Conservation (phyloP, 768 basidiomycete genomes). For the Obba rivulosa region DNA sequence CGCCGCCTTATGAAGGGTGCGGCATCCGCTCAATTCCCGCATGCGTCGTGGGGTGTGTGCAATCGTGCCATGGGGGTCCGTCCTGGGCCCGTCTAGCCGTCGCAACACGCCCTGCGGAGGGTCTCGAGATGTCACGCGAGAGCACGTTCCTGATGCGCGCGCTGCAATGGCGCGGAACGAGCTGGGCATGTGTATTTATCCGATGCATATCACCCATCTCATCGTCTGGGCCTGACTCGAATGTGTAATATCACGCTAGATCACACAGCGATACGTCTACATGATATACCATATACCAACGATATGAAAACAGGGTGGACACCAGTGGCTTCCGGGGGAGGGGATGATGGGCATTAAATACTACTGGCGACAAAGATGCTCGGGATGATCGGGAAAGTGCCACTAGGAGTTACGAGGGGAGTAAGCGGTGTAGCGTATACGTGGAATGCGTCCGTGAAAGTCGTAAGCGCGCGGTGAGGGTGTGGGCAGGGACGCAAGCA, state of each 20-base stretch:
- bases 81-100: too few species aligned
- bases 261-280: constrained; percentile 8
- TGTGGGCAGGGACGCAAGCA: constrained; percentile 8
- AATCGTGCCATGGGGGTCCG: too few species aligned
- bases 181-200: background rate
- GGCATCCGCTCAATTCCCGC: too few species aligned
- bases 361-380: constrained; percentile 1
- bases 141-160: too few species aligned
- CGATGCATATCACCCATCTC: background rate
- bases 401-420: constrained; percentile 12
- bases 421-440: constrained; percentile 15
- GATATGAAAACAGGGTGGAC: constrained; percentile 12
- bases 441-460: constrained; percentile 22
- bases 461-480: constrained; percentile 18
- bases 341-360: constrained; percentile 1
- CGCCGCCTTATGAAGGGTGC: too few species aligned
- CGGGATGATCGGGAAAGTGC: background rate
- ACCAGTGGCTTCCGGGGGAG: constrained; percentile 6
- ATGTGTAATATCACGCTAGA: too few species aligned
- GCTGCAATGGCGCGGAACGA: too few species aligned
- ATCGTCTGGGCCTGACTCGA: too few species aligned
- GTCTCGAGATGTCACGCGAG: too few species aligned
- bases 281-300: constrained; percentile 9
- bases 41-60: too few species aligned
- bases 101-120: too few species aligned